A percentile compares a stretch with the other conserved stretches of the same genome.
These are phyloP conservation scores for Candida morakotiae DNA, from an alignment of 805 yeast species.

Conservation along the genomic window DNA sequence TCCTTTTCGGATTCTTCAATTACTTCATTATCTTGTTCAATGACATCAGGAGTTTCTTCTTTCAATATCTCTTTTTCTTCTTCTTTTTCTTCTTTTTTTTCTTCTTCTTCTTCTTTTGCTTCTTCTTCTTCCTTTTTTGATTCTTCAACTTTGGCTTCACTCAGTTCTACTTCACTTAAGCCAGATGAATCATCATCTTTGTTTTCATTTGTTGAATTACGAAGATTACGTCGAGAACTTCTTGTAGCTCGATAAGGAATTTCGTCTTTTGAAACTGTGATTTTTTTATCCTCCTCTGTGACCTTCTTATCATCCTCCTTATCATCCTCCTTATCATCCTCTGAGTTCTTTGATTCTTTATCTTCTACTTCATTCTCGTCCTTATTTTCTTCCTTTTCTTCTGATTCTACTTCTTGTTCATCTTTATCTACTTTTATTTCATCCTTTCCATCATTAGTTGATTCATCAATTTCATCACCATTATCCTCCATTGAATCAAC, in stretches of 20 bases:
- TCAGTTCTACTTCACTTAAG: constrained; percentile 10
- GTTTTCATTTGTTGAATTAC: constrained; percentile 5
- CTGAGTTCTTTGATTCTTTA: constrained; percentile 15
- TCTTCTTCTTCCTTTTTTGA: constrained; percentile 8
- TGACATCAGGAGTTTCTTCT: background rate
- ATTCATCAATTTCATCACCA: constrained; percentile 5
- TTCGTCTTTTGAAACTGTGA: too few relatives aligned
- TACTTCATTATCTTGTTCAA: constrained; percentile 7
- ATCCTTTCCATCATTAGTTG: constrained; percentile 6
- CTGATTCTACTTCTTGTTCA: constrained; percentile 8
- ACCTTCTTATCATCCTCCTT: constrained; percentile 10
- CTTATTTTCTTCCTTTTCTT: constrained; percentile 5
- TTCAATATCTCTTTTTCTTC: constrained; percentile 6
- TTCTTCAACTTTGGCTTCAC: constrained; percentile 4
- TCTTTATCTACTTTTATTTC: constrained; percentile 9
- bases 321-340: constrained; percentile 14
- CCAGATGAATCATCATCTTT: constrained; percentile 11
- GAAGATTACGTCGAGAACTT: constrained; percentile 9
- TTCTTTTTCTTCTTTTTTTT: constrained; percentile 10
- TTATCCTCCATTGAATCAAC: constrained; percentile 50
- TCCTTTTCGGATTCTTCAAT: constrained; percentile 3
- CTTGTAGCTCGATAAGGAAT: constrained; percentile 6
- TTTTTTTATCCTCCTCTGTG: constrained; percentile 7
- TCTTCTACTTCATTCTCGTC: constrained; percentile 8
- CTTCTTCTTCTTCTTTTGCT: constrained; percentile 6